Conservation (phyloP, 2,329 filamentous ascomycete genomes). For the Trichoderma semiorbis region DNA sequence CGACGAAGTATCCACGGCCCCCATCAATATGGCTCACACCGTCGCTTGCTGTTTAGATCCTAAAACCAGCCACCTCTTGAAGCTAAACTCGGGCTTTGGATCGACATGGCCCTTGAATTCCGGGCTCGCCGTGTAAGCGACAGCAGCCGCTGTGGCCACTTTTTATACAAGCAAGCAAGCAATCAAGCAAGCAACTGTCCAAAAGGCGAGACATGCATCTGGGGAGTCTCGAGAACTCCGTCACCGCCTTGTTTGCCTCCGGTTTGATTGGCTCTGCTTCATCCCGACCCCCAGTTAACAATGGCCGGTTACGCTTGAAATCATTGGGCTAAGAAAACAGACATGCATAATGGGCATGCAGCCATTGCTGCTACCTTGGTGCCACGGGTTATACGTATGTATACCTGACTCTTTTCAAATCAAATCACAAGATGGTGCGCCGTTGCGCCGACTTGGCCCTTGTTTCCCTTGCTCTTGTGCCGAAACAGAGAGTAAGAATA, state of each 20-base stretch:
- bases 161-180: neutral
- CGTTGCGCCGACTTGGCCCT: neutral
- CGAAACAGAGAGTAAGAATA: neutral
- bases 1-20: neutral
- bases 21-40: no score
- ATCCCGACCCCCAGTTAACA: constrained; percentile 12
- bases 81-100: neutral
- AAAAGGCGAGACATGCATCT: neutral
- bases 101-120: neutral
- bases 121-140: constrained; percentile 1
- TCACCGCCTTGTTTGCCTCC: constrained; percentile 10
- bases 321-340: constrained; percentile 4
- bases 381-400: neutral
- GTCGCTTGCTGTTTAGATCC: neutral
- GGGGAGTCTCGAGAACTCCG: neutral
- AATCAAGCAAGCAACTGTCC: neutral
- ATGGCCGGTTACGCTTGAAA: neutral
- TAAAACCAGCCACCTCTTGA: neutral
- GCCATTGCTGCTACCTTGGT: neutral
- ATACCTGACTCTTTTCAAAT: neutral
- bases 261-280: constrained; percentile 12
- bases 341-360: constrained; percentile 10
- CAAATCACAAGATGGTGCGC: constrained; percentile 16
- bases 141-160: neutral
- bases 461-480: neutral